phyloP scores from a whole-genome alignment of 805 yeast species.

The Candida quercuum region DNA sequence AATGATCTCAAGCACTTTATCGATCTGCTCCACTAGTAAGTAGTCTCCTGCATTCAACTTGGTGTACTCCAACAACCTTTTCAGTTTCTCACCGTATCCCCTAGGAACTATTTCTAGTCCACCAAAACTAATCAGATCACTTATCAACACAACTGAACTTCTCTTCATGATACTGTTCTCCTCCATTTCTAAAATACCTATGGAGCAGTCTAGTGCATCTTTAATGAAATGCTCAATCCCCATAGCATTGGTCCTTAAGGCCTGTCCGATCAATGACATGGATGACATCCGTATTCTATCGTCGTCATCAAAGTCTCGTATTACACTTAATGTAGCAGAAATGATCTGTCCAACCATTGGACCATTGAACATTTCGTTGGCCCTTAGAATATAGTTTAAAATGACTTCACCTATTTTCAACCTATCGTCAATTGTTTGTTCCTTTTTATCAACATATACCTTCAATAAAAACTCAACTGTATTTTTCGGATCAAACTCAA shows the following conservation, averaged over 20 bases:
- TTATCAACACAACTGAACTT: slow-evolving; percentile 64
- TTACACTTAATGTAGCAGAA: slow-evolving; percentile 34
- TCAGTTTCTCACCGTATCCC: slow-evolving; percentile 38
- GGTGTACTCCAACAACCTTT: slow-evolving; percentile 38
- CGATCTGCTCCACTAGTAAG: slow-evolving; percentile 56
- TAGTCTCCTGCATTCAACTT: slow-evolving; percentile 47
- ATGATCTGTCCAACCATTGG: slow-evolving; percentile 37
- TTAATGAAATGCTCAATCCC: slow-evolving; percentile 43
- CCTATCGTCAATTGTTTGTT: slow-evolving; percentile 52
- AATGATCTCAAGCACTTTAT: slow-evolving; percentile 28
- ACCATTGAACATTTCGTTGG: slow-evolving; percentile 46
- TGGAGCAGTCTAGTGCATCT: slow-evolving; percentile 67
- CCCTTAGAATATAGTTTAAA: slow-evolving; percentile 46
- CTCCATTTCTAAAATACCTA: slow-evolving; percentile 70
- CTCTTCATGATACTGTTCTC: slow-evolving; percentile 53
- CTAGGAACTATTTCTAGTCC: slow-evolving; percentile 46
- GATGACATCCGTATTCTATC: slow-evolving; percentile 75
- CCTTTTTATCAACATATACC: slow-evolving; percentile 26
- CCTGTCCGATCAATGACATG: slow-evolving; percentile 74
- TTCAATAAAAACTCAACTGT: slow-evolving; percentile 34
- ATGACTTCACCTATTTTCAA: slow-evolving; percentile 81
- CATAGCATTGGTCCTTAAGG: slow-evolving; percentile 53
- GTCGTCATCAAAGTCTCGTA: slow-evolving; percentile 40
- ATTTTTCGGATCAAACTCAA: slow-evolving; percentile 36
- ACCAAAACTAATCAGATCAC: slow-evolving; percentile 48